Base-by-base conservation (phyloP, 208 protist genomes). In the Acanthamoeba polyphaga region DNA sequence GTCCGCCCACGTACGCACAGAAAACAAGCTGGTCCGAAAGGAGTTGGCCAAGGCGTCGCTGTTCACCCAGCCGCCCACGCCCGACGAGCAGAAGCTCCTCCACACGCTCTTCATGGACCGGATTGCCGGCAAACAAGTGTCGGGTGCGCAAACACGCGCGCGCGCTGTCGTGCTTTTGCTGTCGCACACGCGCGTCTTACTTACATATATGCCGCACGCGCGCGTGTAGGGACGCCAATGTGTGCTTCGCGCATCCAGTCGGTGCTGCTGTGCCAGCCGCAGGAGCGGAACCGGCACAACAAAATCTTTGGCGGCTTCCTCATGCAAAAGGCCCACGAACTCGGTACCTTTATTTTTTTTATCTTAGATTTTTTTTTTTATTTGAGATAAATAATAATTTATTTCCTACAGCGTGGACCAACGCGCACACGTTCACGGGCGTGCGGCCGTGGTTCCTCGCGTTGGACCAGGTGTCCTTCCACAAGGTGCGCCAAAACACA, bases 261-360 rank as follows among this genome's bases (percentile, higher is more conserved):
- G 22, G 91, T 94, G 32, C 13, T 87, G 34, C 55, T 94, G 51
- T 94, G 91, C 51, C 91, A 94, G 60, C 91, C 91, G 76, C 74
- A 95, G 53, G 92, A 95, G 34, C 0, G 92, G 51, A 85, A 95
- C 46, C 24, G 51, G 27, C 70, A 95, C 92, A 62, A 95, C 32
- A 89, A 96, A 38, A 94, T 96, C 43, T 96, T 96, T 82, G 95
- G 95, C 38, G 95, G 95, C 12, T 94, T 85, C 32, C 89, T 96
- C 74, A 96, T 96, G 95, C 89, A 85, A 32, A 93, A 96, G 38
- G 84, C 95, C 7, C 60, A 85, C 91, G 91, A 94, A 34, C 70
- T 94, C 32, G 91, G 87, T 92, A 92, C 55, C 12, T 12, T 46
- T 12, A 55, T 32, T n/a, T 32, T 34, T 4, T 84, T 46, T 3